Base-by-base conservation (phyloP, 352 stramenopile species). In the Globisporangium cylindrosporum region DNA sequence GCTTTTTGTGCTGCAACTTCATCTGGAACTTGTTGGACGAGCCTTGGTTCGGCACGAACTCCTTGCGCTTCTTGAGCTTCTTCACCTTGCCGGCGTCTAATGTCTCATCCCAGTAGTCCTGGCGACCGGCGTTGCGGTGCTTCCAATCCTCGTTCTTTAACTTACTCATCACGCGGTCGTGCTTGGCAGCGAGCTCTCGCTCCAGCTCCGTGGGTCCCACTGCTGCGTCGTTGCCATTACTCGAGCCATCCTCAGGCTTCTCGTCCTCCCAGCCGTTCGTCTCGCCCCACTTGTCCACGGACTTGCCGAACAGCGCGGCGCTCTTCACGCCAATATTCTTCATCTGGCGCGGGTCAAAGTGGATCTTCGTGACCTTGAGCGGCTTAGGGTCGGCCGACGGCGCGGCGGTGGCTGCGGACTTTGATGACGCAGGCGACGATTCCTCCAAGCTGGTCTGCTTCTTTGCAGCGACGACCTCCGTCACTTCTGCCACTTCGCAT, bases 41-140 rank as follows among this genome's bases (percentile, higher is more conserved):
- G 56, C 88, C 88, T 81, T 95, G 75, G 66, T 95, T 95, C 8
- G 84, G 32, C 18, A 91, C 74, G 65, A 95, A 95, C 58, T 90
- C 84, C 59, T 92, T 93, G 61, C 84, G 82, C 70, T 92, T 92
- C 74, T 92, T 92, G 59, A 93, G 71, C 74, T 93, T 95, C 66
- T 93, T 93, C 9, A 88, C 61, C 60, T 95, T 91, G 43, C 88
- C 88, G 9, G 64, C 59, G 65, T 95, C 88, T 1, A 95, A 75
- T 22, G 81, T 81, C 48, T 91, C 84, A 64, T 95, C 80, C 88
- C 88, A 95, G 36, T 81, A 85, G 71, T 91, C 87, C 57, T 89
- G 86, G 18, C 83, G 83, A 20, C 77, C 77, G 5, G 78, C 77
- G 36, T 88, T 89, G 48, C 86, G 86, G 59, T 85, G 77, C 56